Percentiles rank a stretch among this genome's conserved stretches.
Evolutionary conservation across 2,329 filamentous ascomycete genomes (phyloP).

Genomic region (Cadophora luteo-olivacea): DNA sequence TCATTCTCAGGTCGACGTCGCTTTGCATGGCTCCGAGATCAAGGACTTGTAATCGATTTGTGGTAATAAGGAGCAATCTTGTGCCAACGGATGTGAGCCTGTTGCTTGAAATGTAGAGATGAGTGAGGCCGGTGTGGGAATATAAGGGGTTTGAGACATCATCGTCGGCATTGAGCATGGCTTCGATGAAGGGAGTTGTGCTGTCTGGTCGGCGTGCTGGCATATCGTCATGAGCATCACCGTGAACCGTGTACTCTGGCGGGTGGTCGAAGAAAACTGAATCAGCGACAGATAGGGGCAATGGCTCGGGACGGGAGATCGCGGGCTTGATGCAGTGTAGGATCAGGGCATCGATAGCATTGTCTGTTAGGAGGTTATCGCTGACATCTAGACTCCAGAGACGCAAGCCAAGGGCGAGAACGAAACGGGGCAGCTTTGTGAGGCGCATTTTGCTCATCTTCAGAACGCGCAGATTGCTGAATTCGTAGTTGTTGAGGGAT

Average conservation of each 20-base stretch:
- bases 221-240: neutral
- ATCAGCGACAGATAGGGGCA: neutral
- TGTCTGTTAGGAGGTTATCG: constrained; percentile 59
- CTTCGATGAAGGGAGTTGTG: constrained; percentile 7
- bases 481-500: constrained; percentile 42
- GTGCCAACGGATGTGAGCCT: constrained; percentile 53
- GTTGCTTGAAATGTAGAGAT: constrained; percentile 60
- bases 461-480: constrained; percentile 56
- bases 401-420: constrained; percentile 47
- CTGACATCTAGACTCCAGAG: constrained; percentile 65
- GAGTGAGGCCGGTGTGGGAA: constrained; percentile 52
- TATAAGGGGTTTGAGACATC: constrained; percentile 12
- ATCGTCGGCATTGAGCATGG: neutral
- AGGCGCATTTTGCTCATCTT: constrained; percentile 57
- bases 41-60: constrained; percentile 57
- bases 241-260: constrained; percentile 24
- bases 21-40: constrained; percentile 51
- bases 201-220: constrained; percentile 9
- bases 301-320: neutral
- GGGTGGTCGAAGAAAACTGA: constrained; percentile 21
- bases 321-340: constrained; percentile 44
- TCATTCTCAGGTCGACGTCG: neutral
- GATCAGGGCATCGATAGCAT: constrained; percentile 46
- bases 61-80: constrained; percentile 49
- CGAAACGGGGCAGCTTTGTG: constrained; percentile 48